Conservation (phyloP, 345 rosid genomes). For the Noccaea caerulescens region DNA sequence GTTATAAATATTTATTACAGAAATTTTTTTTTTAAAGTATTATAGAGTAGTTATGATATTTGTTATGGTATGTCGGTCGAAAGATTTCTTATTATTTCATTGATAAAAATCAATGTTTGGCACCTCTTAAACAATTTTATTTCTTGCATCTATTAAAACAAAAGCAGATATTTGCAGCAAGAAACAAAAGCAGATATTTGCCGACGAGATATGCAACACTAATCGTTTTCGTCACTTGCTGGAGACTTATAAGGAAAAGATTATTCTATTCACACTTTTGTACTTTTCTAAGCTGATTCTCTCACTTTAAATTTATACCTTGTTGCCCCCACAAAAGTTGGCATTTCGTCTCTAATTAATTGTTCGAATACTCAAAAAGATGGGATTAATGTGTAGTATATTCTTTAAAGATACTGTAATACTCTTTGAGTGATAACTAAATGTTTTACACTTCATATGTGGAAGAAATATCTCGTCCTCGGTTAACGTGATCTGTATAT, state of each 20-base stretch:
- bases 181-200: slow-evolving; percentile 15
- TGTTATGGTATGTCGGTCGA: not conserved
- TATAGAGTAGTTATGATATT: not conserved
- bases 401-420: too few relatives aligned
- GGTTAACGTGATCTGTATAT: too few relatives aligned
- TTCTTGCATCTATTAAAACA: not conserved
- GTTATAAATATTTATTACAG: not conserved
- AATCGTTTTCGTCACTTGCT: not conserved
- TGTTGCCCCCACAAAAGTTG: slow-evolving; percentile 26
- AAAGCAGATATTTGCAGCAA: slow-evolving; percentile 6
- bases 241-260: not conserved
- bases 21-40: not conserved
- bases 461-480: too few relatives aligned
- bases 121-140: not conserved
- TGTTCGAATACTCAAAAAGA: too few relatives aligned
- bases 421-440: too few relatives aligned
- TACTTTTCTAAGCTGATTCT: not conserved
- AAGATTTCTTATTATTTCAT: not conserved
- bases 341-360: slow-evolving; percentile 2
- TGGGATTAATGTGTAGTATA: too few relatives aligned
- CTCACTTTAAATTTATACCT: not conserved
- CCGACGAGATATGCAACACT: slow-evolving; percentile 1
- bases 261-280: slow-evolving; percentile 30
- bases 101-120: not conserved
- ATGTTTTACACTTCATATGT: too few relatives aligned